Percentiles rank a stretch among this genome's conserved stretches.
Evolutionary conservation across 2,329 filamentous ascomycete species (phyloP).

Genomic region (Penicillium sp.): DNA sequence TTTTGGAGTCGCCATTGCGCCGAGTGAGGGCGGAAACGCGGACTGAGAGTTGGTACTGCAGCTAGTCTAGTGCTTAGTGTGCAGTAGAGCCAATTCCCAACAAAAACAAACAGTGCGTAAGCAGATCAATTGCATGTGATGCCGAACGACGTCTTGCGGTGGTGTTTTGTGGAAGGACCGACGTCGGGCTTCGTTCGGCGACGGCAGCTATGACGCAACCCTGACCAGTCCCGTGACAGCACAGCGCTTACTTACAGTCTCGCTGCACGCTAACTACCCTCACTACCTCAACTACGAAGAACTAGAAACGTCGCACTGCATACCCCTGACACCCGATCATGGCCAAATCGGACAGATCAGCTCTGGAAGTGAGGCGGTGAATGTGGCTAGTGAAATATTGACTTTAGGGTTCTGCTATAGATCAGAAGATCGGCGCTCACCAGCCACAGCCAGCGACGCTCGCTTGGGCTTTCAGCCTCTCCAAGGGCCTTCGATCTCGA

Average conservation of each 20-base stretch:
- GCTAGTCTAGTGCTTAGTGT: no score
- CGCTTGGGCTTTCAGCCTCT: slow-evolving; percentile 7
- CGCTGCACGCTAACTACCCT: no score
- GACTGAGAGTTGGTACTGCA: no score
- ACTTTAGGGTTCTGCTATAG: background rate
- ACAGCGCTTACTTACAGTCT: background rate
- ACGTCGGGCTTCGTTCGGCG: background rate
- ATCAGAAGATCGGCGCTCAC: slow-evolving; percentile 9
- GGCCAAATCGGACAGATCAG: slow-evolving; percentile 6
- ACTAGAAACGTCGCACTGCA: background rate
- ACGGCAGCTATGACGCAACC: slow-evolving; percentile 1
- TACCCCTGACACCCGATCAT: background rate
- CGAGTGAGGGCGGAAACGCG: background rate
- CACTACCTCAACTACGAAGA: no score
- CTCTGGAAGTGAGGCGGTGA: slow-evolving; percentile 8
- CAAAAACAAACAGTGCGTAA: background rate
- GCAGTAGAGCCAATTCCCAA: background rate
- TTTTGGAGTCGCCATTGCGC: slow-evolving; percentile 5
- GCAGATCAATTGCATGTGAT: background rate
- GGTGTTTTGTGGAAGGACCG: background rate
- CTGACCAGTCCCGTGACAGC: background rate
- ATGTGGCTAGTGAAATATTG: slow-evolving; percentile 11
- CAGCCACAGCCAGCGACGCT: slow-evolving; percentile 9
- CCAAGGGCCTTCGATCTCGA: background rate
- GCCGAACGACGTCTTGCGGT: background rate